phyloP scores from a whole-genome alignment of 1,284 basidiomycete genomes.

The Mrakiaceae sp. region DNA sequence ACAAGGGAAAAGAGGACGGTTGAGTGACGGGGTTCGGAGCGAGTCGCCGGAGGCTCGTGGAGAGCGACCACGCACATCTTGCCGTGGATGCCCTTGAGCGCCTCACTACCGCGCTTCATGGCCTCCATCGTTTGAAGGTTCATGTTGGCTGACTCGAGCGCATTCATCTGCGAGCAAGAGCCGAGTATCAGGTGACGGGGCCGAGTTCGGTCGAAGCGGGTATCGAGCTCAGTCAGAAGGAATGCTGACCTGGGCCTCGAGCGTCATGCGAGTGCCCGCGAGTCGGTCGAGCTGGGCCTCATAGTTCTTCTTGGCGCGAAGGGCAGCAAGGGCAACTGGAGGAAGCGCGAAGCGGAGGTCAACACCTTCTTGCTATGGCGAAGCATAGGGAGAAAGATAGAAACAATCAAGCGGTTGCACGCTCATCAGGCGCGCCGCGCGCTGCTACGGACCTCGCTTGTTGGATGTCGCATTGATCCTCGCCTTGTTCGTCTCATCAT shows the following conservation, averaged over 20 bases:
- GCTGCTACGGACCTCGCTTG: conserved; percentile 62
- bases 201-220: not conserved
- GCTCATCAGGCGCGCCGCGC: too few species aligned
- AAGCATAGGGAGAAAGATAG: too few species aligned
- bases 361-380: too few species aligned
- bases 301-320: conserved; percentile 86
- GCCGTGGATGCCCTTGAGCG: conserved; percentile 83
- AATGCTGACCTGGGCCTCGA: conserved; percentile 68
- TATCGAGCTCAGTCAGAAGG: not conserved
- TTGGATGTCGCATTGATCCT: conserved; percentile 87
- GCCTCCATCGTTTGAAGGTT: conserved; percentile 97
- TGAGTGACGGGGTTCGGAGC: not conserved
- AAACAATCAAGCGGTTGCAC: too few species aligned
- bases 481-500: conserved; percentile 86
- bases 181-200: not conserved
- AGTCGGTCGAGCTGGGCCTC: conserved; percentile 83
- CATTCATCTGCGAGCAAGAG: conserved; percentile 50
- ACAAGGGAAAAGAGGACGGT: not conserved
- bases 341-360: not conserved
- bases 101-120: conserved; percentile 93
- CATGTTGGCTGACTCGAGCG: conserved; percentile 93
- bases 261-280: conserved; percentile 75
- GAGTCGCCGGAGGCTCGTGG: not conserved
- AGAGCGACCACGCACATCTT: conserved; percentile 55
- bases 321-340: conserved; percentile 72